Base-by-base conservation (phyloP, 106 monocot genomes). In the Dendrobium catenatum region DNA sequence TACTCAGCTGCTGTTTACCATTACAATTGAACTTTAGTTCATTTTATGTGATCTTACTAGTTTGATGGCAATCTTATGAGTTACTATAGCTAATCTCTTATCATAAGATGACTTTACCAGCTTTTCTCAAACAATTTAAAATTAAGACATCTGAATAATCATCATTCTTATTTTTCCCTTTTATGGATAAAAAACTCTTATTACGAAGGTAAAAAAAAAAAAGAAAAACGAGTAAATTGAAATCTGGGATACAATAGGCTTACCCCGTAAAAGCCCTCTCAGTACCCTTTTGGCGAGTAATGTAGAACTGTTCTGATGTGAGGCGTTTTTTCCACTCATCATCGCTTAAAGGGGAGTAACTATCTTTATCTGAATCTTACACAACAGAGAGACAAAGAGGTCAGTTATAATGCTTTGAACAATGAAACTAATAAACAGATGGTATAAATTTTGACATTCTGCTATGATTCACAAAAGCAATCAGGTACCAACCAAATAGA, bases 211-310 rank as follows among this genome's bases (percentile, higher is more conserved):
- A 64, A 26, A 43, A 31, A 4, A 68, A 31, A 59, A 61, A 17
- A 10, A 44, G 4, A 10, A 44, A 13, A 5, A 80, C 13, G 41
- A 9, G 24, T 26, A 16, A 46, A 66, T 4, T 78, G 43, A 59
- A 22, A 24, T 7, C 29, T 41, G 37, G 31, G 9, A 78, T 75
- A 42, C 48, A 76, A 55, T 31, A 27, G 9, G 31, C 83, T 68
- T 91, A 96, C 96, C 96, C 96, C 56, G 94, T 90, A 29, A 94
- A 97, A 72, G 96, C 96, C 75, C 96, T 92, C 83, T 96, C 94
- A n/a, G 96, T 97, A 49, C 94, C 94, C 90, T 94, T 97, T 78
- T 97, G 85, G 9, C 92, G 84, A 76, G 97, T 82, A 49, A 94
- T 64, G 33, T 94, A 88, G 77, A 85, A 92, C 17, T 97, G 92